These are phyloP conservation scores for Trichosporon ovoides DNA, from an alignment of 1,284 basidiomycete genomes.

Conservation along the genomic window DNA sequence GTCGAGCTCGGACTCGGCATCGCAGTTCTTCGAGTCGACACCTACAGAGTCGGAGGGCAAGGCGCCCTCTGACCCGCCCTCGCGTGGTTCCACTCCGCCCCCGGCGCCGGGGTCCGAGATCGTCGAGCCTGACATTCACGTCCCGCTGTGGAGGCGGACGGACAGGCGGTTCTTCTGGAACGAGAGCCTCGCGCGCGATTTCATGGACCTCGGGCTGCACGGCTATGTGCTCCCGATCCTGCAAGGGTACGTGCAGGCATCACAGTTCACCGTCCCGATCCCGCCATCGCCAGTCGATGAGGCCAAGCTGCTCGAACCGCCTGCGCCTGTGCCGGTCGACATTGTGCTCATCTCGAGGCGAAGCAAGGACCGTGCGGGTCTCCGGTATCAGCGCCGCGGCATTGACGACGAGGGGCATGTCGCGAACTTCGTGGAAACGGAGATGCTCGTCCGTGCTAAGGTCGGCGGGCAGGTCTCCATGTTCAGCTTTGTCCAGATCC, in stretches of 20 bases:
- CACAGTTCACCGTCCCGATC: conserved; percentile 60
- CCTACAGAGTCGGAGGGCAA: neutral
- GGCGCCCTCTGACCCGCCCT: conserved; percentile 2
- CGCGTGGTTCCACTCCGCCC: neutral
- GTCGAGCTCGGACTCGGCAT: conserved; percentile 6
- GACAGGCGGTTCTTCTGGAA: conserved; percentile 56
- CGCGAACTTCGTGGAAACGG: conserved; percentile 57
- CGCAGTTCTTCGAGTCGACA: conserved; percentile 5
- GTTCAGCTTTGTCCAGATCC: conserved; percentile 80
- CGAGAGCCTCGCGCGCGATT: conserved; percentile 45
- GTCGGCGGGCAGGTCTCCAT: conserved; percentile 63
- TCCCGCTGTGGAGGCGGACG: conserved; percentile 52
- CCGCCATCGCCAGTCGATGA: conserved; percentile 22
- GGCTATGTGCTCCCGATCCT: conserved; percentile 77
- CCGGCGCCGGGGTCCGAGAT: conserved; percentile 25
- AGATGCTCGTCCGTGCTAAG: conserved; percentile 63
- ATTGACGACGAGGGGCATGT: conserved; percentile 54
- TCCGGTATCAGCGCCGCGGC: conserved; percentile 55
- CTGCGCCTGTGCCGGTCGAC: conserved; percentile 42
- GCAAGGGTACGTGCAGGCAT: conserved; percentile 78
- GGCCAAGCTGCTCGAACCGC: conserved; percentile 1
- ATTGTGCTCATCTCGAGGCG: conserved; percentile 53
- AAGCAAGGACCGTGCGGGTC: conserved; percentile 53
- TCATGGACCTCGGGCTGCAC: conserved; percentile 55
- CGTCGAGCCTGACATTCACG: conserved; percentile 49